These are phyloP conservation scores for Aspergillus saccharolyticus DNA, from an alignment of 495 filamentous ascomycete genomes.

Conservation along the genomic window DNA sequence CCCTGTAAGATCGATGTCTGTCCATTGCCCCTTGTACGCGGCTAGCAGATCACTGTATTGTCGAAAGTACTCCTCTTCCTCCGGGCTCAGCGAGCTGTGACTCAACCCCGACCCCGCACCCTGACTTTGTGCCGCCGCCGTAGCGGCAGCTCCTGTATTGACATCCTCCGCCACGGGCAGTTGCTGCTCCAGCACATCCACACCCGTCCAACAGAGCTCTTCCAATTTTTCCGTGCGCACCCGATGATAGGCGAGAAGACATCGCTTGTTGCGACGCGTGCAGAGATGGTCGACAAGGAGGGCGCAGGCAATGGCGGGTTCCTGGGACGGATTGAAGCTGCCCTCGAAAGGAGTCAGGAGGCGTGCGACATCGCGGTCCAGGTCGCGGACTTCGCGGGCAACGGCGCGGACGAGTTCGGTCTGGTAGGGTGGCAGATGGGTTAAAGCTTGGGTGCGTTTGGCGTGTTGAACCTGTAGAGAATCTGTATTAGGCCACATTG, in stretches of 20 bases:
- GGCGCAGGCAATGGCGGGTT: constrained; percentile 80
- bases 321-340: constrained; percentile 76
- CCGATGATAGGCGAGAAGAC: constrained; percentile 89
- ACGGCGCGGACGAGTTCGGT: constrained; percentile 85
- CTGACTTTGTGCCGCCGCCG: constrained; percentile 16
- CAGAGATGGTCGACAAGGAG: constrained; percentile 90
- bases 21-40: constrained; percentile 98
- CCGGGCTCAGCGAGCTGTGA: constrained; percentile 82
- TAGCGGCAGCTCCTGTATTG: background rate
- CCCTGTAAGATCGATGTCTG: constrained; percentile 93
- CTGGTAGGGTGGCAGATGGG: constrained; percentile 88
- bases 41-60: constrained; percentile 89
- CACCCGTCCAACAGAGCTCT: constrained; percentile 86
- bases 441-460: constrained; percentile 86
- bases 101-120: constrained; percentile 35
- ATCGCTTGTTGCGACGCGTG: constrained; percentile 95
- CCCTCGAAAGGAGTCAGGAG: constrained; percentile 78
- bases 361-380: constrained; percentile 81
- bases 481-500: constrained; percentile 1
- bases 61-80: constrained; percentile 95
- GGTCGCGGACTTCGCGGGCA: constrained; percentile 86
- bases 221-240: constrained; percentile 88
- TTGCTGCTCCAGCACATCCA: constrained; percentile 68
- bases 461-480: constrained; percentile 80
- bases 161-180: constrained; percentile 28